Conservation (phyloP, 2,329 filamentous ascomycete species). For the Colletotrichum sp. region DNA sequence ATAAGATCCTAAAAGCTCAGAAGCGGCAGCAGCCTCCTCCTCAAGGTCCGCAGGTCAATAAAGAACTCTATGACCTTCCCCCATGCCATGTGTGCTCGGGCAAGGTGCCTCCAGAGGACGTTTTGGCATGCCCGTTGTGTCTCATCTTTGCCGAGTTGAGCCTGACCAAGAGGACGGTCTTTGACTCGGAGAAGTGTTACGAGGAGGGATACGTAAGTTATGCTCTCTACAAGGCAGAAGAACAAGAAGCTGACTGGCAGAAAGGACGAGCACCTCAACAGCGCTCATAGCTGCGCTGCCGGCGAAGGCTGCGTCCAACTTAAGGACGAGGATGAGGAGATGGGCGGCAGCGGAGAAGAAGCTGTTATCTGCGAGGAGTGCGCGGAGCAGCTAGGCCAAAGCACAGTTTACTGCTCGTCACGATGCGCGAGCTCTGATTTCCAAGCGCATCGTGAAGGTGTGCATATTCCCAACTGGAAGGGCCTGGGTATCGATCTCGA, state of each 20-base stretch:
- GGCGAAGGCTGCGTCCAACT: constrained; percentile 44
- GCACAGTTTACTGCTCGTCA: constrained; percentile 46
- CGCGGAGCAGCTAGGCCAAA: constrained; percentile 36
- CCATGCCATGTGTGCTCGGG: constrained; percentile 45
- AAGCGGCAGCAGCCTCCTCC: constrained; percentile 30
- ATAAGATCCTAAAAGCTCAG: constrained; percentile 44
- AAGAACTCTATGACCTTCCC: constrained; percentile 41
- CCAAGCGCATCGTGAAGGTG: constrained; percentile 39
- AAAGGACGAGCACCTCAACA: constrained; percentile 43
- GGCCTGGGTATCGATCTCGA: constrained; percentile 26
- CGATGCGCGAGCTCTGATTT: constrained; percentile 48
- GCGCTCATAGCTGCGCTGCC: constrained; percentile 46
- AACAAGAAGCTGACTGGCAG: background rate
- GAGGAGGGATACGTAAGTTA: constrained; percentile 45
- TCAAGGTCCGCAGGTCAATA: constrained; percentile 30
- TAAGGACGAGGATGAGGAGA: constrained; percentile 43
- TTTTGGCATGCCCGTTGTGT: constrained; percentile 50
- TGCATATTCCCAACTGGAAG: constrained; percentile 34
- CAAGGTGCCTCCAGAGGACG: constrained; percentile 35
- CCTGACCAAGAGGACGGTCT: constrained; percentile 42
- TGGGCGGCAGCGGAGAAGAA: constrained; percentile 32
- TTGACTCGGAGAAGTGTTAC: constrained; percentile 50
- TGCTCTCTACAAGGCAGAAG: background rate
- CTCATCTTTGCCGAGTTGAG: constrained; percentile 45
- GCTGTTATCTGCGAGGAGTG: constrained; percentile 49